A percentile compares a stretch with the other conserved stretches of the same genome.
phyloP scores from a whole-genome alignment of 495 filamentous ascomycete genomes.

The Neurospora intermedia region DNA sequence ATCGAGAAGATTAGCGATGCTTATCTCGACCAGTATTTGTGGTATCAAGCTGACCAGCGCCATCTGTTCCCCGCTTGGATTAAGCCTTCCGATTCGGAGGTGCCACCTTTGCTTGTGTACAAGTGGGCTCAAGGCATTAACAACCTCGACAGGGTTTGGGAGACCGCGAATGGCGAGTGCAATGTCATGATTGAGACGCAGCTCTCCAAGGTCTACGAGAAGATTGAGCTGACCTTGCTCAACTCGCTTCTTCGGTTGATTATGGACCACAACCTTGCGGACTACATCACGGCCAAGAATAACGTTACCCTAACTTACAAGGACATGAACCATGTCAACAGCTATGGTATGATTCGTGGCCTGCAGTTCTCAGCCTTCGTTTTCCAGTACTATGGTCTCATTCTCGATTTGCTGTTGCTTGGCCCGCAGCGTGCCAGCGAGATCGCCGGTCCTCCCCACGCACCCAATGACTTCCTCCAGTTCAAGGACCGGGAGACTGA shows the following conservation, averaged over 20 bases:
- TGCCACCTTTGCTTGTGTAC: constrained; percentile 92
- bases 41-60: constrained; percentile 98
- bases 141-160: constrained; percentile 97
- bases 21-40: constrained; percentile 96
- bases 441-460: constrained; percentile 92
- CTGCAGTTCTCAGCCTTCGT: constrained; percentile 97
- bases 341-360: constrained; percentile 95
- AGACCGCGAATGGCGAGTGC: constrained; percentile 87
- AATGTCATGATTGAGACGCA: constrained; percentile 99
- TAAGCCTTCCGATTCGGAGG: constrained; percentile 97
- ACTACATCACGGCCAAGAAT: constrained; percentile 99
- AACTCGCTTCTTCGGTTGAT: constrained; percentile 89
- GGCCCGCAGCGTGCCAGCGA: constrained; percentile 91
- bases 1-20: constrained; percentile 99
- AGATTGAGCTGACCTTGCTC: constrained; percentile 93
- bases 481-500: constrained; percentile 89
- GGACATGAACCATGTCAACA: constrained; percentile 99
- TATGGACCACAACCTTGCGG: constrained; percentile 99
- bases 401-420: constrained; percentile 86
- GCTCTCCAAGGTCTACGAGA: constrained; percentile 97
- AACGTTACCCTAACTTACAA: constrained; percentile 99
- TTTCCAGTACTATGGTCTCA: constrained; percentile 97
- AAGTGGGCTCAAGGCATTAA: constrained; percentile 99
- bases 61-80: constrained; percentile 99
- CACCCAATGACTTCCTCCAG: constrained; percentile 96